phyloP scores from a whole-genome alignment of 2,329 filamentous ascomycete species.

The Albifimbria verrucaria region DNA sequence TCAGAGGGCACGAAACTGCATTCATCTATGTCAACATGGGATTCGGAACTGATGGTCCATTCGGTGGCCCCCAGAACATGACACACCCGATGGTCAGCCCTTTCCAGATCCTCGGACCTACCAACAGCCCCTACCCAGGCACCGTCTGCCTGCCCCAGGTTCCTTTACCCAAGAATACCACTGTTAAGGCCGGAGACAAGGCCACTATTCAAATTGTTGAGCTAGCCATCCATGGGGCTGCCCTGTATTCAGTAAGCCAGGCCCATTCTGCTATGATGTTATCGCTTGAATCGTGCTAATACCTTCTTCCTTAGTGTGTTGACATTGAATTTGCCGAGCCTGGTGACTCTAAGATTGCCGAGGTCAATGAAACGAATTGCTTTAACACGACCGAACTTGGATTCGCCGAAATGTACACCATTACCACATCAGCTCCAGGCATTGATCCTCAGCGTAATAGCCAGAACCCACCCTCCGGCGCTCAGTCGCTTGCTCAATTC shows the following conservation, averaged over 20 bases:
- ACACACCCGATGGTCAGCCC: slow-evolving; percentile 75
- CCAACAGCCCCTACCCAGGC: slow-evolving; percentile 80
- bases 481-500: slow-evolving; percentile 15
- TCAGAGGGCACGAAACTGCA: slow-evolving; percentile 79
- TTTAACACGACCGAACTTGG: slow-evolving; percentile 79
- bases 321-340: slow-evolving; percentile 90
- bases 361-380: slow-evolving; percentile 81
- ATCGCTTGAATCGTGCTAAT: background rate
- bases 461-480: slow-evolving; percentile 21
- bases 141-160: slow-evolving; percentile 89
- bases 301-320: slow-evolving; percentile 65
- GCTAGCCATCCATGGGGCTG: slow-evolving; percentile 76
- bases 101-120: slow-evolving; percentile 80
- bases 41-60: slow-evolving; percentile 65
- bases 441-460: slow-evolving; percentile 23
- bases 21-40: slow-evolving; percentile 91
- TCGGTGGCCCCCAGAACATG: slow-evolving; percentile 75
- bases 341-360: slow-evolving; percentile 59
- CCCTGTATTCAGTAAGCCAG: slow-evolving; percentile 69
- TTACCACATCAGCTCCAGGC: slow-evolving; percentile 46
- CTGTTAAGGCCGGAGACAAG: slow-evolving; percentile 75
- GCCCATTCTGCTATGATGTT: background rate
- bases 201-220: slow-evolving; percentile 90
- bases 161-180: slow-evolving; percentile 70
- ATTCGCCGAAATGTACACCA: slow-evolving; percentile 74